These are phyloP conservation scores for Yamadazyma atlantica DNA, from an alignment of 1,139 yeast genomes.

Conservation along the genomic window DNA sequence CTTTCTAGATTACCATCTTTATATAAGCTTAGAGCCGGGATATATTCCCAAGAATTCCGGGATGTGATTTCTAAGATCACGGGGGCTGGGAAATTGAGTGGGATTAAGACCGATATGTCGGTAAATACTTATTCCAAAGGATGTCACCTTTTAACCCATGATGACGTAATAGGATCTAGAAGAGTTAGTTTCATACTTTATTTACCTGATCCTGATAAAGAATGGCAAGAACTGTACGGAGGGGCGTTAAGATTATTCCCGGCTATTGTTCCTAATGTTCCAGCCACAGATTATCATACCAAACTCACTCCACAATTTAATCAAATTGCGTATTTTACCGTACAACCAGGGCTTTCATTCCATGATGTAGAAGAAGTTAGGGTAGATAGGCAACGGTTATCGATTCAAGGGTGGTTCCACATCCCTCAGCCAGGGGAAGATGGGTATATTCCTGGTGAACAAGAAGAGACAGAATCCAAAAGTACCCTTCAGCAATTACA, in stretches of 20 bases:
- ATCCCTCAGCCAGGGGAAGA: constrained; percentile 92
- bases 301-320: constrained; percentile 90
- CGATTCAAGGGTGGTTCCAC: constrained; percentile 99
- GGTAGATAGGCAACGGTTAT: constrained; percentile 82
- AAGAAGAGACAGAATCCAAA: constrained; percentile 70
- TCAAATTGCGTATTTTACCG: constrained; percentile 93
- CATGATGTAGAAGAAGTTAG: constrained; percentile 98
- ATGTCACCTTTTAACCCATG: constrained; percentile 92
- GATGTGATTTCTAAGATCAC: constrained; percentile 80
- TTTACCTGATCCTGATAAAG: constrained; percentile 85
- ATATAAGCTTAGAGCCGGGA: constrained; percentile 75
- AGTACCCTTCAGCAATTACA: constrained; percentile 82
- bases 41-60: constrained; percentile 83
- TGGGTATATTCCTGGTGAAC: constrained; percentile 79
- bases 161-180: constrained; percentile 95
- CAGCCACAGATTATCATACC: constrained; percentile 69
- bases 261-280: constrained; percentile 85
- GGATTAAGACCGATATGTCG: constrained; percentile 87
- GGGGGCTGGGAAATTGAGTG: constrained; percentile 87
- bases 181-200: constrained; percentile 90
- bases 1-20: constrained; percentile 70
- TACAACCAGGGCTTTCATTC: constrained; percentile 93
- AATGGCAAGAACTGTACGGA: constrained; percentile 87
- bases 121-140: constrained; percentile 89
- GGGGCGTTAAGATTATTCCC: constrained; percentile 90